phyloP scores from a whole-genome alignment of 352 stramenopile species.

The Elongisporangium senticosum region DNA sequence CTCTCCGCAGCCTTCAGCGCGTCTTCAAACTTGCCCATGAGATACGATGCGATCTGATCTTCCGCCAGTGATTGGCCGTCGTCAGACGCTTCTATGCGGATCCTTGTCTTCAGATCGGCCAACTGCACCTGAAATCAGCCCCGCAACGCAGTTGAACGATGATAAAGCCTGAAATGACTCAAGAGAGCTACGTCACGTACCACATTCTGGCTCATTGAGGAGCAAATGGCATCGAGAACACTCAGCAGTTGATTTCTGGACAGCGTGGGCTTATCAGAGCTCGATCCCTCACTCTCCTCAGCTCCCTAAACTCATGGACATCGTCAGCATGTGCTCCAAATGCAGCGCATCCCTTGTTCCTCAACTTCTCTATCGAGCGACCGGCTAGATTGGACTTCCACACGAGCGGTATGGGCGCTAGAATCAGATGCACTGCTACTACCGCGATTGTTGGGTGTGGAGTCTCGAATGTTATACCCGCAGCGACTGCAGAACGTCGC shows the following conservation, averaged over 20 bases:
- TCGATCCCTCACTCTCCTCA: slow-evolving; percentile 49
- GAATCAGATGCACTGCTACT: too few relatives aligned
- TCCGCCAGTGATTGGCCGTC: slow-evolving; percentile 72
- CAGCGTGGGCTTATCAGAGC: slow-evolving; percentile 74
- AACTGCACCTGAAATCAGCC: slow-evolving; percentile 66
- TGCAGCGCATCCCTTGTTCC: too few relatives aligned
- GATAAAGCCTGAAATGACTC: too few relatives aligned
- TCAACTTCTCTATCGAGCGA: too few relatives aligned
- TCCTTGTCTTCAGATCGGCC: slow-evolving; percentile 82
- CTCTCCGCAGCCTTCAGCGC: slow-evolving; percentile 86
- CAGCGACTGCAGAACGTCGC: too few relatives aligned
- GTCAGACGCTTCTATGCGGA: slow-evolving; percentile 82
- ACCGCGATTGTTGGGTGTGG: too few relatives aligned
- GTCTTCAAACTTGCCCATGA: slow-evolving; percentile 88
- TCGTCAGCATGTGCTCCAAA: too few relatives aligned
- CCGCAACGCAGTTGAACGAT: background rate
- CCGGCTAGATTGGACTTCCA: too few relatives aligned
- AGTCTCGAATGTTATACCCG: too few relatives aligned
- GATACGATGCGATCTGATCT: slow-evolving; percentile 80
- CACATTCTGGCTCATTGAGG: slow-evolving; percentile 84
- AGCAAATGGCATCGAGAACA: slow-evolving; percentile 84
- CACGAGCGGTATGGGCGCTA: too few relatives aligned
- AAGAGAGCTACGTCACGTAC: slow-evolving; percentile 22
- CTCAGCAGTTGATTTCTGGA: slow-evolving; percentile 84
- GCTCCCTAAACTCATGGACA: slow-evolving; percentile 13